Conservation (phyloP, 768 basidiomycete species). For the Lactarius trivialis region DNA sequence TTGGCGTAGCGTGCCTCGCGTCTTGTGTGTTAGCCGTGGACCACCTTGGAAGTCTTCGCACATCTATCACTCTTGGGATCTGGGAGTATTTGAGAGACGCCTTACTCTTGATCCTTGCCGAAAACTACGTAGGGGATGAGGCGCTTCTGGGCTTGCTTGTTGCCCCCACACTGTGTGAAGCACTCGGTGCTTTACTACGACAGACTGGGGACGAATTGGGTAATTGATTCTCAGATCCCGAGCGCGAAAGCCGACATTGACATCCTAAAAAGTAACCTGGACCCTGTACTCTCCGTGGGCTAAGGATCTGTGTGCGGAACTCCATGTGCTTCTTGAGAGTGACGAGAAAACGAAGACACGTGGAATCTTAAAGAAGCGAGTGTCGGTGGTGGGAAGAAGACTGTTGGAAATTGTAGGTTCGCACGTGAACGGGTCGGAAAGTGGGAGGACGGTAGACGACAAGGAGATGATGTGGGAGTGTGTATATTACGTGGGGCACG, state of each 20-base stretch:
- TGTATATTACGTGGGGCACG: conserved; percentile 10
- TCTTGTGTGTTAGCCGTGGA: conserved; percentile 33
- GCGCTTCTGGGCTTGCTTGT: conserved; percentile 46
- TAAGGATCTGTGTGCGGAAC: conserved; percentile 34
- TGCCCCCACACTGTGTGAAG: conserved; percentile 44
- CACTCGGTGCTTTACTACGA: conserved; percentile 36
- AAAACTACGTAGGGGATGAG: conserved; percentile 39
- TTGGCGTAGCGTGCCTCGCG: conserved; percentile 16
- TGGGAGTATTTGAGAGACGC: conserved; percentile 50
- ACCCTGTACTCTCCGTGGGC: conserved; percentile 45
- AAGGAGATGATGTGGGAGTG: background rate
- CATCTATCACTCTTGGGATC: conserved; percentile 42
- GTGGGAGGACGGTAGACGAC: background rate
- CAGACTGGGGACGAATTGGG: conserved; percentile 9
- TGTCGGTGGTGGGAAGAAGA: background rate
- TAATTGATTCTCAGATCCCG: conserved; percentile 6
- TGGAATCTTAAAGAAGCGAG: conserved; percentile 3
- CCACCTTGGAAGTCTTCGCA: conserved; percentile 25
- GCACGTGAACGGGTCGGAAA: background rate
- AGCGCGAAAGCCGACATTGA: background rate
- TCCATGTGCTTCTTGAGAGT: conserved; percentile 30
- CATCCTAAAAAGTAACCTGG: conserved; percentile 19
- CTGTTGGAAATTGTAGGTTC: conserved; percentile 4
- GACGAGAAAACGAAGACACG: background rate
- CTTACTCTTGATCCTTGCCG: conserved; percentile 42